Base-by-base conservation (phyloP, 2,329 filamentous ascomycete genomes). In the Penicillium freii region DNA sequence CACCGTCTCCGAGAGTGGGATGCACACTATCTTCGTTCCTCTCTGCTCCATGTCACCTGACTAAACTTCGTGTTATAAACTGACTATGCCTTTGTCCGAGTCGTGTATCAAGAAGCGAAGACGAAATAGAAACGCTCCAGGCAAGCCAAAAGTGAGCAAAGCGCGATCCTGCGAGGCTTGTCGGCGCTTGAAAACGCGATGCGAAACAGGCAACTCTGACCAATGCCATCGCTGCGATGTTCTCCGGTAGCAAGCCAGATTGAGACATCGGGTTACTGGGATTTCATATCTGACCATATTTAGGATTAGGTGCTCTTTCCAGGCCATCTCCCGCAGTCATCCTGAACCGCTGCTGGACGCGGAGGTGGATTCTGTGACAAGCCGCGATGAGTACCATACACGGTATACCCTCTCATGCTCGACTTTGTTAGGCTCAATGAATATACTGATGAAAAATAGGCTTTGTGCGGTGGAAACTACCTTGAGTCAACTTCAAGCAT, bases 211-310 rank as follows among this genome's bases (percentile, higher is more conserved):
- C 15, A 36, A n/a, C 10, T 49, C 46, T 19, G 49, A 54, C 34
- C 43, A 31, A 45, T 63, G 61, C n/a, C 61, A 63, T 55, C 59
- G 61, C 8, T 63, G 61, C n/a, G 52, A 54, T 25, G 52, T 54
- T 44, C 56, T 63, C 25, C 25, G 42, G 42, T 44, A 44, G 17
- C 5, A 29, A 19, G 2, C 25, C 25, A 44, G 21, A 29, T 13
- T 13, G 17, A 13, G 5, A 29, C 13, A 29, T 13, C 10, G 1
- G 9, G 25, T 29, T 29, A 29, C 25, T 29, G 17, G 5, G 10
- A 9, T 44, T 19, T 19, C 10, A 19, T 29, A 27, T 29, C 42
- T 44, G 25, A 44, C 42, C 17, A 19, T 29, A 2, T 19, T 13
- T 29, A 44, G 42, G 3, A 23, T 44, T 13, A 29, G 9, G 10